phyloP scores from a whole-genome alignment of 768 basidiomycete genomes.

The Rossbeevera mucosa region DNA sequence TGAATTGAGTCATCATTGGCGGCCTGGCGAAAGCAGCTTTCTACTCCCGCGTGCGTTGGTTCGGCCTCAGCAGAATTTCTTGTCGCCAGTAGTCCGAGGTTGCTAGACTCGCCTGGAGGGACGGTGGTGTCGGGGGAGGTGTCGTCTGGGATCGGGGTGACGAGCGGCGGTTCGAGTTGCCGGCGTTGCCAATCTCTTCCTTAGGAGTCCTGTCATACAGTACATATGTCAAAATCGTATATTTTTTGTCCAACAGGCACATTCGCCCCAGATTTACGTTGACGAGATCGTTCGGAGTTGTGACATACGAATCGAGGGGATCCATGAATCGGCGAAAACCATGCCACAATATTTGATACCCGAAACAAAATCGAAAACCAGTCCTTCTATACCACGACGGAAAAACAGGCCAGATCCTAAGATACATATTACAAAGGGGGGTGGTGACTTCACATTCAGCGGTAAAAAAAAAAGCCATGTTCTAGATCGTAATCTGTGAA shows the following conservation, averaged over 20 bases:
- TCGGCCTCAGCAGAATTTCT: too few species aligned
- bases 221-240: too few species aligned
- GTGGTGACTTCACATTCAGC: too few species aligned
- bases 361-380: neutral
- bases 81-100: too few species aligned
- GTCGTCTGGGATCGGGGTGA: slow-evolving; percentile 34
- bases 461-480: neutral
- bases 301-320: too few species aligned
- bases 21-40: too few species aligned
- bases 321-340: neutral
- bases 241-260: too few species aligned
- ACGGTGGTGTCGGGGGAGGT: slow-evolving; percentile 54
- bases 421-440: neutral
- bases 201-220: slow-evolving; percentile 16
- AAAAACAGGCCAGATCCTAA: slow-evolving; percentile 6
- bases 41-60: too few species aligned
- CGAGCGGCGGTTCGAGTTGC: slow-evolving; percentile 31
- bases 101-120: slow-evolving; percentile 59
- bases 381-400: slow-evolving; percentile 12
- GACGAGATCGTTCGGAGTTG: too few species aligned
- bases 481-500: slow-evolving; percentile 61
- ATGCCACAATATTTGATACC: slow-evolving; percentile 12
- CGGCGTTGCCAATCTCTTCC: slow-evolving; percentile 8
- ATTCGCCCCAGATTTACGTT: too few species aligned
- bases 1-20: too few species aligned